Evolutionary conservation across 1,284 basidiomycete genomes (phyloP).

Genomic region (Pseudozyma sp.): DNA sequence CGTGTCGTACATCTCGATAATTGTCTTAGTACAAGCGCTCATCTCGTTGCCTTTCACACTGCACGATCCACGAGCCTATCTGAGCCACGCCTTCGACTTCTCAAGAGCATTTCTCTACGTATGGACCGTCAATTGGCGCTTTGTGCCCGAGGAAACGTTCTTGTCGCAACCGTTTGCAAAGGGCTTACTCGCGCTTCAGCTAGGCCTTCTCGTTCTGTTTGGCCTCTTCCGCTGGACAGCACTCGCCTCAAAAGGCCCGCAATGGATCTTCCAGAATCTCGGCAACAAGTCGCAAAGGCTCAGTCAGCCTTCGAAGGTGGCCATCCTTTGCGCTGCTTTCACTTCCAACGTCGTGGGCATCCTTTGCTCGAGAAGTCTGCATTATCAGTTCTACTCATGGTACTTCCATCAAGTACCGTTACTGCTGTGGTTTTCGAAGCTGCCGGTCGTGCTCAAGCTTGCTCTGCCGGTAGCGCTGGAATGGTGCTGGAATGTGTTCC

Average conservation of each 20-base stretch:
- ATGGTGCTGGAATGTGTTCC: conserved; percentile 60
- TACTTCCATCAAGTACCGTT: conserved; percentile 94
- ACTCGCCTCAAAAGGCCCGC: conserved; percentile 77
- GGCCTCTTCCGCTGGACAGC: conserved; percentile 77
- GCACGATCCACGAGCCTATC: conserved; percentile 76
- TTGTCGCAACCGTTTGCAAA: conserved; percentile 76
- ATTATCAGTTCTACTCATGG: conserved; percentile 99
- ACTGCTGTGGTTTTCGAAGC: conserved; percentile 75
- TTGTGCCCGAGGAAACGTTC: conserved; percentile 82
- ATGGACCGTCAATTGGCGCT: conserved; percentile 99
- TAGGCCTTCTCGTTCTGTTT: conserved; percentile 76
- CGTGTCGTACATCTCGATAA: conserved; percentile 14
- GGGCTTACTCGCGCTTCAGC: conserved; percentile 78
- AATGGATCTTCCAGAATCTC: conserved; percentile 66
- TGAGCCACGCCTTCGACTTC: conserved; percentile 85
- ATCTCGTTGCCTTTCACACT: conserved; percentile 81
- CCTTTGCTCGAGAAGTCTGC: conserved; percentile 90
- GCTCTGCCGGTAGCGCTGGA: conserved; percentile 39
- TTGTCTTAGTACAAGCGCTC: conserved; percentile 72
- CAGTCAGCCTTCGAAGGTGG: background rate
- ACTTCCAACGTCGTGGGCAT: conserved; percentile 94
- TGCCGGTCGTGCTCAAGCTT: conserved; percentile 36
- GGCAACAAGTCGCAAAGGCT: conserved; percentile 3
- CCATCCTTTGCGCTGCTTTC: conserved; percentile 71
- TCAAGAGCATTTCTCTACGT: conserved; percentile 89